Evolutionary conservation across 306 rosid species (phyloP).

Genomic region (Gynostemma pentaphyllum): DNA sequence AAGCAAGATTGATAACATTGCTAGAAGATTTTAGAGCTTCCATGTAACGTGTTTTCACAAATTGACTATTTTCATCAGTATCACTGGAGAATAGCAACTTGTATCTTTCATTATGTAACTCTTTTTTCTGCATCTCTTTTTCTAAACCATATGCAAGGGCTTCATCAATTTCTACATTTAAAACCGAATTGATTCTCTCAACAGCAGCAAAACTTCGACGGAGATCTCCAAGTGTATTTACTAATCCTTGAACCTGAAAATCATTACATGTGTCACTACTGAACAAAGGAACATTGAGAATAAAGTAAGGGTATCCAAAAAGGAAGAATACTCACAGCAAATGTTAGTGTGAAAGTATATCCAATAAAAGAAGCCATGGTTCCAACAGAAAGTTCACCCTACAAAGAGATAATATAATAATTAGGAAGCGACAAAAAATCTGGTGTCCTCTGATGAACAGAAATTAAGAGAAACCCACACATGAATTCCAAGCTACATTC

Average conservation of each 20-base stretch:
- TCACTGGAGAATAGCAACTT: conserved; percentile 38
- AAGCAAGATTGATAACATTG: conserved; percentile 47
- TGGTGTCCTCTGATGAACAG: background rate
- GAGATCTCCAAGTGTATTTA: conserved; percentile 88
- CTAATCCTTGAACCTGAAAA: conserved; percentile 95
- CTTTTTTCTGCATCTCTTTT: conserved; percentile 68
- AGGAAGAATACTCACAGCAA: conserved; percentile 52
- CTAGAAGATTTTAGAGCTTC: conserved; percentile 68
- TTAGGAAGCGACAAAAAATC: too few species aligned
- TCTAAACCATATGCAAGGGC: conserved; percentile 88
- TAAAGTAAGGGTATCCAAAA: conserved; percentile 9
- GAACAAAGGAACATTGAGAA: conserved; percentile 8
- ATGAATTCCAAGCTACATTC: background rate
- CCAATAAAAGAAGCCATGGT: conserved; percentile 92
- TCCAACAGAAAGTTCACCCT: conserved; percentile 96
- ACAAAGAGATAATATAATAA: conserved; percentile 26
- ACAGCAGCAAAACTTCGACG: conserved; percentile 78
- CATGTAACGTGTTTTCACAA: conserved; percentile 52
- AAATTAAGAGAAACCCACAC: background rate
- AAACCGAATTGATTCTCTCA: conserved; percentile 87
- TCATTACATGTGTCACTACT: background rate
- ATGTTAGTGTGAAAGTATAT: conserved; percentile 92
- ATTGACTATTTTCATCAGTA: conserved; percentile 29
- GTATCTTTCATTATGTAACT: conserved; percentile 39
- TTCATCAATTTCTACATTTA: conserved; percentile 72